phyloP scores from a whole-genome alignment of 202 grass and related monocot species.

The Schoenoplectus tabernaemontani region DNA sequence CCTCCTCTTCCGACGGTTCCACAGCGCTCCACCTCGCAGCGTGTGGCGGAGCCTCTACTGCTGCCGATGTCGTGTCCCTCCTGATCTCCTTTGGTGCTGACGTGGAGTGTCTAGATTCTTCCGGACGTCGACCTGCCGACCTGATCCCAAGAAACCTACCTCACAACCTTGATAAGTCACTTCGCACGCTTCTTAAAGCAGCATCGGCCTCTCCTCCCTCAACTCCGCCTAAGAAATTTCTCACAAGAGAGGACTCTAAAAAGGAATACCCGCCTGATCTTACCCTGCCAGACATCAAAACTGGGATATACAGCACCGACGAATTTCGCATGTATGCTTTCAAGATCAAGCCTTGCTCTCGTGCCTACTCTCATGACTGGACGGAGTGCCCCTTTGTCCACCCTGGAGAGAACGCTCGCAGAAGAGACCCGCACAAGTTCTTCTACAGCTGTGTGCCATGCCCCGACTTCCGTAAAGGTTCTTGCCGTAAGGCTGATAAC shows the following conservation, averaged over 20 bases:
- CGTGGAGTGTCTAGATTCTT: constrained; percentile 37
- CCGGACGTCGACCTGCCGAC: constrained; percentile 57
- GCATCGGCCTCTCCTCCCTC: constrained; percentile 31
- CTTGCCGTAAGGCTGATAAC: constrained; percentile 75
- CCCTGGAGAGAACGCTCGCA: constrained; percentile 95
- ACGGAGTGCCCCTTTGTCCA: constrained; percentile 99
- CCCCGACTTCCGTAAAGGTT: constrained; percentile 90
- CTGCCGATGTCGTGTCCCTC: constrained; percentile 34
- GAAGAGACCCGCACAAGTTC: constrained; percentile 87
- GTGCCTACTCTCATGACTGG: constrained; percentile 99
- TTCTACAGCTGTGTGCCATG: constrained; percentile 95
- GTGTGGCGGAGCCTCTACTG: constrained; percentile 26
- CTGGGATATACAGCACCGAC: constrained; percentile 83
- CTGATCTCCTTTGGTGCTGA: constrained; percentile 55
- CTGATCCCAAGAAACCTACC: constrained; percentile 45
- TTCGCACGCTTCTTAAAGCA: constrained; percentile 51
- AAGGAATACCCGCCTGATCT: constrained; percentile 97
- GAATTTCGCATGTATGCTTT: constrained; percentile 99
- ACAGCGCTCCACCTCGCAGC: constrained; percentile 58
- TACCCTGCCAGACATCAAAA: constrained; percentile 89
- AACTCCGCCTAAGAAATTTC: constrained; percentile 17
- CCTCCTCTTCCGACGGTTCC: constrained; percentile 48
- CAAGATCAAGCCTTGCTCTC: constrained; percentile 98
- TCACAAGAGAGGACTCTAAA: constrained; percentile 32
- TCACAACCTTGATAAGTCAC: constrained; percentile 22